Evolutionary conservation across 164 flowering plant genomes (phyloP).

Genomic region (Kalanchoe fedtschenkoi): DNA sequence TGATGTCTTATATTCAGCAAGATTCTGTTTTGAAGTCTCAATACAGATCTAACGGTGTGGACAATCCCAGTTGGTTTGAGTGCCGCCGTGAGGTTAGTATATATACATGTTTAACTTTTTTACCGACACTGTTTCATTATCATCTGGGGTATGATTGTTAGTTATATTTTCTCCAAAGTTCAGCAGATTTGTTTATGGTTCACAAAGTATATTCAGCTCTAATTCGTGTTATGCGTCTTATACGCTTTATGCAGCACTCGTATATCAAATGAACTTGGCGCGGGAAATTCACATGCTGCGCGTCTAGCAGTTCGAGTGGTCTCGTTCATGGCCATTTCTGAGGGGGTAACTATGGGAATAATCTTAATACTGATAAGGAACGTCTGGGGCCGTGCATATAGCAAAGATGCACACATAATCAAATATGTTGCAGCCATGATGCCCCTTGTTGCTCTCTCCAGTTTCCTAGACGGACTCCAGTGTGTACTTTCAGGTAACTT

Average conservation of each 20-base stretch:
- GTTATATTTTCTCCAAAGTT: not conserved
- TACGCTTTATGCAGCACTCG: constrained; percentile 37
- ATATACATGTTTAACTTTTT: not conserved
- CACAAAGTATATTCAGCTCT: not conserved
- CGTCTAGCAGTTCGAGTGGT: constrained; percentile 48
- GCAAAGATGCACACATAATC: constrained; percentile 55
- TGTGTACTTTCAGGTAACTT: constrained; percentile 65
- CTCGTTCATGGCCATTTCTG: constrained; percentile 25
- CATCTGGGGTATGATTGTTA: not conserved
- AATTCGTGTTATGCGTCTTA: too few relatives aligned
- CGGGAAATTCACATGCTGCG: constrained; percentile 53
- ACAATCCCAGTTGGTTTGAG: constrained; percentile 73
- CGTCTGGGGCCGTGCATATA: constrained; percentile 58
- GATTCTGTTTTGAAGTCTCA: constrained; percentile 34
- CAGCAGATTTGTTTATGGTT: not conserved
- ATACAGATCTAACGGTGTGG: constrained; percentile 40
- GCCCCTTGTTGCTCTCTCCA: constrained; percentile 55
- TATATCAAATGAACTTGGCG: constrained; percentile 78
- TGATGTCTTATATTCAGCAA: not conserved
- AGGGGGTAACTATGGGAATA: constrained; percentile 34
- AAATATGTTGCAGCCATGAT: constrained; percentile 50
- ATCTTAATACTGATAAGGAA: constrained; percentile 37
- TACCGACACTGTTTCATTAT: not conserved
- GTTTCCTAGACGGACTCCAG: constrained; percentile 62
- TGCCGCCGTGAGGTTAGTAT: constrained; percentile 54